Percentiles rank a stretch among this genome's conserved stretches.
phyloP scores from a whole-genome alignment of 1,284 basidiomycete genomes.

The Heterobasidion occidentale region DNA sequence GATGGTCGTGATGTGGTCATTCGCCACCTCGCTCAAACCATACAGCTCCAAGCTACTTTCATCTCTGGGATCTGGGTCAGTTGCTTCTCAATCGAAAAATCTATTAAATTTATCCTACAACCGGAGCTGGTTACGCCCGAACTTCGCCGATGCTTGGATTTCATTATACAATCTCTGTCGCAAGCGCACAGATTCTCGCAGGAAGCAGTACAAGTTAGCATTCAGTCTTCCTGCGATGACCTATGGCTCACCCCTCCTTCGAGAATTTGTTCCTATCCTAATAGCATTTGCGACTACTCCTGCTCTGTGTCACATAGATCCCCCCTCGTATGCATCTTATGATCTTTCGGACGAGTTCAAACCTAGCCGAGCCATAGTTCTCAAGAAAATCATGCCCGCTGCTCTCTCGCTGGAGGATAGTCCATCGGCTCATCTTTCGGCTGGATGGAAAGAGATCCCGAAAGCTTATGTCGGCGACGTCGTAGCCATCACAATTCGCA shows the following conservation, averaged over 20 bases:
- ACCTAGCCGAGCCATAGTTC: not conserved
- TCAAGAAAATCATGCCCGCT: not conserved
- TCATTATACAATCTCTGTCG: conserved; percentile 6
- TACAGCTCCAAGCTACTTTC: not conserved
- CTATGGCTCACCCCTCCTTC: conserved; percentile 1
- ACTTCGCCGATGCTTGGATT: not conserved
- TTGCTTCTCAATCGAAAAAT: not conserved
- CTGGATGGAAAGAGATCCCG: not conserved
- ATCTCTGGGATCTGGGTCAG: not conserved
- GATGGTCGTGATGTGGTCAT: not conserved
- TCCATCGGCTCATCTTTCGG: not conserved
- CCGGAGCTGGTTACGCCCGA: not conserved
- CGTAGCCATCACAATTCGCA: not conserved
- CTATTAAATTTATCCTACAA: not conserved
- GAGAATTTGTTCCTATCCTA: not conserved
- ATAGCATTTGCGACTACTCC: not conserved
- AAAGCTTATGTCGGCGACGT: not conserved
- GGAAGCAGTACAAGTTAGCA: not conserved
- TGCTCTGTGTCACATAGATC: not conserved
- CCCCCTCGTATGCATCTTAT: conserved; percentile 1
- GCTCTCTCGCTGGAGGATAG: not conserved
- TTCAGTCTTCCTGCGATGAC: conserved; percentile 5
- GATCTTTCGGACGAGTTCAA: not conserved
- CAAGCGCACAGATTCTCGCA: not conserved
- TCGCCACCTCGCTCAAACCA: not conserved